A percentile compares a stretch with the other conserved stretches of the same genome.
Evolutionary conservation across 192 early-diverging fungal species (phyloP).

Genomic region (Neocallimastix lanati): DNA sequence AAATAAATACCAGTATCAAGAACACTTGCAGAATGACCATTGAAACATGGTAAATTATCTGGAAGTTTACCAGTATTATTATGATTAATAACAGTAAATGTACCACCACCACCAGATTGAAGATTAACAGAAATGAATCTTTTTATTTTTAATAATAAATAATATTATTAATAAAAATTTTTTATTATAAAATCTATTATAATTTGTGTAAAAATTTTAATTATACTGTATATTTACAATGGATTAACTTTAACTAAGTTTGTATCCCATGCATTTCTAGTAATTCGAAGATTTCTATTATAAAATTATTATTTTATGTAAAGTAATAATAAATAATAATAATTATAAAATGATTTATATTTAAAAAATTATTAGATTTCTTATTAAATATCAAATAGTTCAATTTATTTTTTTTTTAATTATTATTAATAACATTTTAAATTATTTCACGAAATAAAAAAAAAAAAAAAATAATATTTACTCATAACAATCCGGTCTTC

Average conservation of each 20-base stretch:
- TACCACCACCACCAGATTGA: conserved; percentile 51
- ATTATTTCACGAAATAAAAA: no score
- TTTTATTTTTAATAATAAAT: no score
- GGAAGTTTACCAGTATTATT: conserved; percentile 62
- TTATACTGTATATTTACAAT: conserved; percentile 18
- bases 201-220: no score
- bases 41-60: conserved; percentile 70
- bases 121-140: conserved; percentile 36
- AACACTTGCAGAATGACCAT: conserved; percentile 81
- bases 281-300: background rate
- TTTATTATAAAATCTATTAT: conserved; percentile 44
- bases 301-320: no score
- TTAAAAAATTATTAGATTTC: no score
- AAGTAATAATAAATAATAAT: no score
- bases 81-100: conserved; percentile 85
- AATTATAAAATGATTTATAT: no score
- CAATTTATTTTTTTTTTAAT: no score
- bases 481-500: background rate
- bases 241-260: conserved; percentile 91
- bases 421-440: no score
- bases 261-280: conserved; percentile 89
- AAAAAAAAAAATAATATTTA: no score
- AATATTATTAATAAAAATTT: conserved; percentile 18
- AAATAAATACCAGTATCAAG: conserved; percentile 57
- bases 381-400: no score